Evolutionary conservation across 1,284 basidiomycete genomes (phyloP).

Genomic region (Cystobasidium sp.): DNA sequence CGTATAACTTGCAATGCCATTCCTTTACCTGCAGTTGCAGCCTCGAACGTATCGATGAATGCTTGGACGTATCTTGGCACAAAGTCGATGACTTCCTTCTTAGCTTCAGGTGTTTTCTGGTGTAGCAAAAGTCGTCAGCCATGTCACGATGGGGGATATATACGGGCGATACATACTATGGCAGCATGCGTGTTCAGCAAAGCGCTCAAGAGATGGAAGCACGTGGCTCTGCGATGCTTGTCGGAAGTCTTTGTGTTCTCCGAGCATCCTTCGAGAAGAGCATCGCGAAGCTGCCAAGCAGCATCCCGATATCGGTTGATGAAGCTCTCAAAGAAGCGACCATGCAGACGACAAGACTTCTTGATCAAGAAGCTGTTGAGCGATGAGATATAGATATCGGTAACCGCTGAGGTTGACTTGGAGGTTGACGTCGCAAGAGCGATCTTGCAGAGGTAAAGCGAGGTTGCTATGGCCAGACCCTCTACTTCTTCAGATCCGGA

Average conservation of each 20-base stretch:
- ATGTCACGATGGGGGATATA: background rate
- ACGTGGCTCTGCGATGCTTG: slow-evolving; percentile 26
- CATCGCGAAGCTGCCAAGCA: slow-evolving; percentile 71
- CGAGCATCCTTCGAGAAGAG: slow-evolving; percentile 63
- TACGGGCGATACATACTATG: slow-evolving; percentile 6
- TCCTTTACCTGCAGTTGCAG: slow-evolving; percentile 20
- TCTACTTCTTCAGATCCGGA: slow-evolving; percentile 68
- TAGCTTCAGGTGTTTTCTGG: slow-evolving; percentile 35
- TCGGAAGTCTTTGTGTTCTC: slow-evolving; percentile 30
- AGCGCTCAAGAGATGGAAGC: slow-evolving; percentile 17
- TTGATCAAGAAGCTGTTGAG: slow-evolving; percentile 77
- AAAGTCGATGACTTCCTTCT: slow-evolving; percentile 14
- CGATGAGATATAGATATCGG: slow-evolving; percentile 69
- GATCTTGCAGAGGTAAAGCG: slow-evolving; percentile 71
- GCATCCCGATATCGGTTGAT: slow-evolving; percentile 69
- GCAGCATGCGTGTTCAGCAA: slow-evolving; percentile 25
- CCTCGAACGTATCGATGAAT: slow-evolving; percentile 24
- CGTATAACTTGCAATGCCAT: slow-evolving; percentile 26
- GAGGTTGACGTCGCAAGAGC: slow-evolving; percentile 59
- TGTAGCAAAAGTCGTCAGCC: background rate
- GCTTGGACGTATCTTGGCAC: slow-evolving; percentile 11
- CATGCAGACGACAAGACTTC: slow-evolving; percentile 77
- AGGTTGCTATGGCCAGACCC: slow-evolving; percentile 68
- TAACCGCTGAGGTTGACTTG: slow-evolving; percentile 57
- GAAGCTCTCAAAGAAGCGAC: slow-evolving; percentile 78